Conservation (phyloP, 169 alveolate species). For the Plasmodium sp. region DNA sequence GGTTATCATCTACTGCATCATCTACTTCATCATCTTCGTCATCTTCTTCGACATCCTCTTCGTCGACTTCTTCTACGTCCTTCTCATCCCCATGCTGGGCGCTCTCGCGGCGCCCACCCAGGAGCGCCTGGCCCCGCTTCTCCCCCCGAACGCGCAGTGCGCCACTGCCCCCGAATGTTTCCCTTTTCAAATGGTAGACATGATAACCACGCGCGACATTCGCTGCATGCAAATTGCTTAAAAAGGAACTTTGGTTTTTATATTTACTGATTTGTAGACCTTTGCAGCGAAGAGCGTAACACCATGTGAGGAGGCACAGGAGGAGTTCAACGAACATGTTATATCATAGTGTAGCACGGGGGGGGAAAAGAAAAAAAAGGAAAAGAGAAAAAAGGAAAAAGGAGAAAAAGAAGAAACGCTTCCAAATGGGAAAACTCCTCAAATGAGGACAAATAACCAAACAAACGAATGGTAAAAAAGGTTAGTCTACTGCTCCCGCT, state of each 20-base stretch:
- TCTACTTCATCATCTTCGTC: not conserved
- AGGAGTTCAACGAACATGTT: constrained; percentile 47
- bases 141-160: not conserved
- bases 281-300: constrained; percentile 5
- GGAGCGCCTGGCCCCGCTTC: not conserved
- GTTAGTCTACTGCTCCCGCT: not conserved
- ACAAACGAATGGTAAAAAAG: not conserved
- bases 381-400: not conserved
- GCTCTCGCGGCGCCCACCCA: not conserved
- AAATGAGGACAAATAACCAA: not conserved
- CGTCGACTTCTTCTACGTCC: not conserved
- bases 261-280: constrained; percentile 29
- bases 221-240: constrained; percentile 2
- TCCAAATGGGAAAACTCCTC: not conserved
- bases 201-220: not conserved
- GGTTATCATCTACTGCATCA: not conserved
- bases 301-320: not conserved
- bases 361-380: not conserved
- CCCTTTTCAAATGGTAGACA: not conserved
- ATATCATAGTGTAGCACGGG: not conserved
- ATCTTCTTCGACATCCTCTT: not conserved
- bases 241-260: constrained; percentile 7
- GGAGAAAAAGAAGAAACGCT: not conserved
- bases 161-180: not conserved
- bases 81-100: not conserved